These are phyloP conservation scores for Trichoderma asperellum DNA, from an alignment of 2,329 filamentous ascomycete genomes.

Conservation along the genomic window DNA sequence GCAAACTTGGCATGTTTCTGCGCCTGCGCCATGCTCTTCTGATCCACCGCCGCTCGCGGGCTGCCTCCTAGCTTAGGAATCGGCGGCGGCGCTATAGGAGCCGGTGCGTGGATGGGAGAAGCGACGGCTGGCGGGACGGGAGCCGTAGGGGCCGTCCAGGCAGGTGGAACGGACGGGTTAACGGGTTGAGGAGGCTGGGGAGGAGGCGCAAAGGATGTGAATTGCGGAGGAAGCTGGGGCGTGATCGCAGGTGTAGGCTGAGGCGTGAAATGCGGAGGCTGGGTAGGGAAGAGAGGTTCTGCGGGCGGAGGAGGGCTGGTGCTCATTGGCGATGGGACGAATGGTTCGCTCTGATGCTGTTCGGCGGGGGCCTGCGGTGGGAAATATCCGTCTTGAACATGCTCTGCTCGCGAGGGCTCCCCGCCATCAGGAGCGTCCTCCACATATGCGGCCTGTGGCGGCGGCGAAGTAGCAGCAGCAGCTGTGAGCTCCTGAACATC, in stretches of 20 bases:
- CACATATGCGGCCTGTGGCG: conserved; percentile 49
- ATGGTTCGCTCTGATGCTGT: conserved; percentile 35
- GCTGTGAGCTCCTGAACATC: conserved; percentile 40
- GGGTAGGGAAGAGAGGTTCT: conserved; percentile 32
- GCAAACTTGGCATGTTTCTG: conserved; percentile 98
- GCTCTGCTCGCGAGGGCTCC: conserved; percentile 36
- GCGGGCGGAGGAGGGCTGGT: conserved; percentile 34
- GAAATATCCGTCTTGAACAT: conserved; percentile 42
- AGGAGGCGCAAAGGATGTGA: conserved; percentile 33
- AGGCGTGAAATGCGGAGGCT: conserved; percentile 32
- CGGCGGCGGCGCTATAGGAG: conserved; percentile 26
- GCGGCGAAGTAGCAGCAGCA: conserved; percentile 49
- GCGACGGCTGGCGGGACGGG: conserved; percentile 33
- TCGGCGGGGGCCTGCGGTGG: conserved; percentile 33
- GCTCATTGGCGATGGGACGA: conserved; percentile 44
- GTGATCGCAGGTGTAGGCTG: conserved; percentile 39
- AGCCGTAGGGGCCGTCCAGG: conserved; percentile 9
- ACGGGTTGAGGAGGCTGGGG: conserved; percentile 24
- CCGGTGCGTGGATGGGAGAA: conserved; percentile 26
- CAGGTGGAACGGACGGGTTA: conserved; percentile 32
- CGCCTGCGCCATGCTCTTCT: conserved; percentile 72
- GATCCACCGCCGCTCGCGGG: conserved; percentile 33
- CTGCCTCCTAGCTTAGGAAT: conserved; percentile 12
- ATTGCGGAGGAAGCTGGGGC: conserved; percentile 35
- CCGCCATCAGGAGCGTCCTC: conserved; percentile 59